Conservation (phyloP, 495 filamentous ascomycete genomes). For the Trichoderma parareesei region DNA sequence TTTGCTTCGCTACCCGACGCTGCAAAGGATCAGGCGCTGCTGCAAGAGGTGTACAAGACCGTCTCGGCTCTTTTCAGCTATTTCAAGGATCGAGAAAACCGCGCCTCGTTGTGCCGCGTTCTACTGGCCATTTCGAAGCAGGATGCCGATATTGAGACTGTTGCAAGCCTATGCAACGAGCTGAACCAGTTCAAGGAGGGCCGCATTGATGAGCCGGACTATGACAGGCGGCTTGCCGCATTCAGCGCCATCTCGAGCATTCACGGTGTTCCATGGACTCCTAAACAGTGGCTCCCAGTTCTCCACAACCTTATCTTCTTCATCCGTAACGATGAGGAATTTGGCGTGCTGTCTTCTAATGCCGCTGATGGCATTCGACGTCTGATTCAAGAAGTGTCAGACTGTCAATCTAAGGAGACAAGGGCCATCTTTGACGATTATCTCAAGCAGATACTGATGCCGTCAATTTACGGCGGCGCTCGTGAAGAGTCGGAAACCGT, state of each 20-base stretch:
- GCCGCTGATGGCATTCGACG: conserved; percentile 71
- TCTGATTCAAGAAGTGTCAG: conserved; percentile 55
- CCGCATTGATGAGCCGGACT: conserved; percentile 76
- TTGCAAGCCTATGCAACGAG: conserved; percentile 64
- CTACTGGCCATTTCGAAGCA: conserved; percentile 58
- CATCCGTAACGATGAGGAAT: conserved; percentile 78
- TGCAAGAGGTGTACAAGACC: conserved; percentile 50
- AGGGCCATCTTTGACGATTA: conserved; percentile 33
- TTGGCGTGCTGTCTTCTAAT: conserved; percentile 70
- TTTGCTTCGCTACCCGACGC: conserved; percentile 59
- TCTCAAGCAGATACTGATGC: conserved; percentile 47
- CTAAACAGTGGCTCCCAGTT: conserved; percentile 85
- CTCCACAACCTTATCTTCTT: conserved; percentile 85
- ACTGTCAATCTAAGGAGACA: conserved; percentile 27
- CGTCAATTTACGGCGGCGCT: conserved; percentile 65
- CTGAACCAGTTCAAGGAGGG: conserved; percentile 67
- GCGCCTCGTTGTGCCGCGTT: conserved; percentile 63
- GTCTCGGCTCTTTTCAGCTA: conserved; percentile 73
- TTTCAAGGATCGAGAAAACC: conserved; percentile 70
- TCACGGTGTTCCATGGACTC: conserved; percentile 42
- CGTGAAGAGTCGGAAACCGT: conserved; percentile 75
- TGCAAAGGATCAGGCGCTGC: conserved; percentile 47
- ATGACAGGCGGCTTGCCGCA: conserved; percentile 67
- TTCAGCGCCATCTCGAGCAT: conserved; percentile 63
- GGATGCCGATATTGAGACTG: conserved; percentile 49